A percentile compares a stretch with the other conserved stretches of the same genome.
Evolutionary conservation across 2,329 filamentous ascomycete genomes (phyloP).

Genomic region (Westerdykella aurantiaca): DNA sequence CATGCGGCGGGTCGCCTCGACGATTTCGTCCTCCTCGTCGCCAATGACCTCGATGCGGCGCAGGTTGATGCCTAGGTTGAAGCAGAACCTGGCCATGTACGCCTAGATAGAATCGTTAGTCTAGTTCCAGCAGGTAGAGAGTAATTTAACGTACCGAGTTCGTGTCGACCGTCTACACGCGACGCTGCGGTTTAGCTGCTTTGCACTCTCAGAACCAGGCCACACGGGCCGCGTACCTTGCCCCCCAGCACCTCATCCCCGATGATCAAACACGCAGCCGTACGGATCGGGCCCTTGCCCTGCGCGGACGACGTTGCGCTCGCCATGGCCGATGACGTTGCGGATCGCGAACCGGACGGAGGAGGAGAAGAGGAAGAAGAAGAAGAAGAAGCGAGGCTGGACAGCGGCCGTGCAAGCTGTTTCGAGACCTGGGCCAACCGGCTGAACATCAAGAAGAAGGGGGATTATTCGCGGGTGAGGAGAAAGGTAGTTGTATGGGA

Average conservation of each 20-base stretch:
- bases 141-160: constrained; percentile 46
- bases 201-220: neutral
- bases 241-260: constrained; percentile 95
- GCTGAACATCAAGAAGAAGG: constrained; percentile 59
- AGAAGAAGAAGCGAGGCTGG: constrained; percentile 50
- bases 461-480: neutral
- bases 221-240: constrained; percentile 56
- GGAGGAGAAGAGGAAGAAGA: no score
- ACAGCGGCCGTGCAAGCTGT: constrained; percentile 61
- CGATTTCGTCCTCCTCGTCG: constrained; percentile 85
- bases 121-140: neutral
- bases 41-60: constrained; percentile 89
- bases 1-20: constrained; percentile 83
- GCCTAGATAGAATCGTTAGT: constrained; percentile 30
- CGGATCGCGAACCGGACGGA: neutral
- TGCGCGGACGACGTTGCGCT: constrained; percentile 41
- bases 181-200: constrained; percentile 17
- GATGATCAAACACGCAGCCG: constrained; percentile 88
- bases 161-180: constrained; percentile 55
- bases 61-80: constrained; percentile 60
- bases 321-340: constrained; percentile 43
- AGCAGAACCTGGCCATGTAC: constrained; percentile 62
- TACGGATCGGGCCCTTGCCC: constrained; percentile 67
- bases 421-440: constrained; percentile 67
- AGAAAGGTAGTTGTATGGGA: neutral